Evolutionary conservation across 116 monocot genomes (phyloP).

Genomic region (Zostera marina): DNA sequence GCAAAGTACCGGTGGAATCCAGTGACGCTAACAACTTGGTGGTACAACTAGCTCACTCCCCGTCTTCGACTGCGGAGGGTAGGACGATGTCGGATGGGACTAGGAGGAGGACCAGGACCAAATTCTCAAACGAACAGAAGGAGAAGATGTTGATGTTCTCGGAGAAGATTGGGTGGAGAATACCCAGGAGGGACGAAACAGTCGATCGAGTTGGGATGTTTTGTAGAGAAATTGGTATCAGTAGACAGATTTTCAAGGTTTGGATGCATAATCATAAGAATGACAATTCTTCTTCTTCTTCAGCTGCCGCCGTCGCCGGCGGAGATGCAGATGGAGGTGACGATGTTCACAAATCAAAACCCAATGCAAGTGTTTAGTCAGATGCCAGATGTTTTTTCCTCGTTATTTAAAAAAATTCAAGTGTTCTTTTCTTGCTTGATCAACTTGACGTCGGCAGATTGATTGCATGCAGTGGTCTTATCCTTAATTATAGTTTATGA

Average conservation of each 20-base stretch:
- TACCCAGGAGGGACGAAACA: slow-evolving; percentile 18
- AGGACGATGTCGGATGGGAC: background rate
- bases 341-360: background rate
- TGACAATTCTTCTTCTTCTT: slow-evolving; percentile 1
- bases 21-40: slow-evolving; percentile 47
- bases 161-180: slow-evolving; percentile 39
- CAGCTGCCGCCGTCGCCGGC: background rate
- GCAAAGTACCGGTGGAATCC: slow-evolving; percentile 32
- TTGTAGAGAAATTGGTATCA: slow-evolving; percentile 24
- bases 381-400: no score
- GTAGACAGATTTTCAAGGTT: slow-evolving; percentile 25
- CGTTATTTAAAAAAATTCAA: no score
- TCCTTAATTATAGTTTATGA: no score
- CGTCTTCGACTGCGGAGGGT: background rate
- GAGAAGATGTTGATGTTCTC: slow-evolving; percentile 41
- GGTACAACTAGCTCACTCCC: background rate
- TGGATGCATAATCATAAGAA: slow-evolving; percentile 35
- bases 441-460: no score
- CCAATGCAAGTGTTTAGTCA: no score
- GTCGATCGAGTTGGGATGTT: slow-evolving; percentile 24
- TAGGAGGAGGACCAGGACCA: slow-evolving; percentile 19
- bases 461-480: no score
- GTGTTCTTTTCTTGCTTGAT: no score
- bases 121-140: slow-evolving; percentile 40
- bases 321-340: background rate